A percentile compares a stretch with the other conserved stretches of the same genome.
phyloP scores from a whole-genome alignment of 768 basidiomycete genomes.

The Leccinum boreale region DNA sequence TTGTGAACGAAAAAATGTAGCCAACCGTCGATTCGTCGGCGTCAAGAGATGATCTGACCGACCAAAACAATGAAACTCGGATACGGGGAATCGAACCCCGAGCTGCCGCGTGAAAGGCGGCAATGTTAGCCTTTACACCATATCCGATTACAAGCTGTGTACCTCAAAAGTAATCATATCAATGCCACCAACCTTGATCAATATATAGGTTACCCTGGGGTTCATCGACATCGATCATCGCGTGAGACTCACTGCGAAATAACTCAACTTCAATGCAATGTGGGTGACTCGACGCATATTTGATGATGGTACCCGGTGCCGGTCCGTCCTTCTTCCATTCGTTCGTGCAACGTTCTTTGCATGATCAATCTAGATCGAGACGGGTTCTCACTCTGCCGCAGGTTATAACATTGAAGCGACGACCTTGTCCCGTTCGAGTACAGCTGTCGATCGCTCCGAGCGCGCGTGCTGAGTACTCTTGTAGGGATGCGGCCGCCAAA shows the following conservation, averaged over 20 bases:
- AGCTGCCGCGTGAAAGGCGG: slow-evolving; percentile 56
- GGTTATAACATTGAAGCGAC: not conserved
- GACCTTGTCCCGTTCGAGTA: too few relatives aligned
- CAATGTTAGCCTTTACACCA: slow-evolving; percentile 69
- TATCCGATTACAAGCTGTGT: slow-evolving; percentile 35
- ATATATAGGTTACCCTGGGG: too few relatives aligned
- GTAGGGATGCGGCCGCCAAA: not conserved
- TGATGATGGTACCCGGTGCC: not conserved
- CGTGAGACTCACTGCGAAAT: not conserved
- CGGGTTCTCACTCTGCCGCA: not conserved
- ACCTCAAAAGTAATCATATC: not conserved
- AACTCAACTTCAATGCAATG: not conserved
- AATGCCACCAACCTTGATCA: not conserved
- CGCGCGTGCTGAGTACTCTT: not conserved
- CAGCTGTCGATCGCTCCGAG: not conserved
- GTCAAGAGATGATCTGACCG: too few relatives aligned
- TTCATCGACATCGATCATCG: not conserved
- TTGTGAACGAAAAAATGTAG: too few relatives aligned
- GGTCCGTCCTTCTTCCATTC: not conserved
- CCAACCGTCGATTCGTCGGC: too few relatives aligned
- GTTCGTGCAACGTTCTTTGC: not conserved
- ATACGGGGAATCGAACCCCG: slow-evolving; percentile 37
- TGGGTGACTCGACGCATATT: not conserved
- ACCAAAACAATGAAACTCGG: slow-evolving; percentile 14
- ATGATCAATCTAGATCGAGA: not conserved